These are phyloP conservation scores for Phytophthora pseudosyringae DNA, from an alignment of 352 stramenopile species.

Conservation along the genomic window DNA sequence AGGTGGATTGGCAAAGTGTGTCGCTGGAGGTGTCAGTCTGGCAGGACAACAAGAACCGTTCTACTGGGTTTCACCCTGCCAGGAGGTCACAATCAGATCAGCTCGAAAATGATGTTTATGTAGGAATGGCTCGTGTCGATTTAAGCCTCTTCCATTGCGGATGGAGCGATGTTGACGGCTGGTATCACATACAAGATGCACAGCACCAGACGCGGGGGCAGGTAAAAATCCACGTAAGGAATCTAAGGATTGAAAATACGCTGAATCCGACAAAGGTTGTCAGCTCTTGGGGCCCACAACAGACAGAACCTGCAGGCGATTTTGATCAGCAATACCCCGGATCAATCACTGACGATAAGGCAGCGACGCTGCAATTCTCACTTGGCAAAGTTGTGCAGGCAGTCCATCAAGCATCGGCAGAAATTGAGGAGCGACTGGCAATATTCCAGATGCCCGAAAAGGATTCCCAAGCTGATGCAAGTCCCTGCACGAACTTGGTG, in stretches of 20 bases:
- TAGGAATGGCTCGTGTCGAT: constrained; percentile 34
- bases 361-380: not conserved
- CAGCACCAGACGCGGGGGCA: constrained; percentile 32
- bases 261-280: not conserved
- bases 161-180: constrained; percentile 35
- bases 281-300: not conserved
- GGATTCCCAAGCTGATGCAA: not conserved
- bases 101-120: not conserved
- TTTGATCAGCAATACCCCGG: not conserved
- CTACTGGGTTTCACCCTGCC: not conserved
- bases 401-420: not conserved
- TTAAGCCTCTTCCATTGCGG: constrained; percentile 34
- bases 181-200: constrained; percentile 40
- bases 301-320: not conserved
- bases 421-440: constrained; percentile 3
- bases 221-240: constrained; percentile 32
- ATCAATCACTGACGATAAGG: not conserved
- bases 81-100: not conserved
- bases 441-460: too few species aligned
- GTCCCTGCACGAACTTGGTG: not conserved
- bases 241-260: constrained; percentile 1
- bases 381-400: not conserved
- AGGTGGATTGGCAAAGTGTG: constrained; percentile 2
- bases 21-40: constrained; percentile 10
- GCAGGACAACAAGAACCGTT: not conserved